phyloP scores from a whole-genome alignment of 2,329 filamentous ascomycete species.

The Exophiala sp. region DNA sequence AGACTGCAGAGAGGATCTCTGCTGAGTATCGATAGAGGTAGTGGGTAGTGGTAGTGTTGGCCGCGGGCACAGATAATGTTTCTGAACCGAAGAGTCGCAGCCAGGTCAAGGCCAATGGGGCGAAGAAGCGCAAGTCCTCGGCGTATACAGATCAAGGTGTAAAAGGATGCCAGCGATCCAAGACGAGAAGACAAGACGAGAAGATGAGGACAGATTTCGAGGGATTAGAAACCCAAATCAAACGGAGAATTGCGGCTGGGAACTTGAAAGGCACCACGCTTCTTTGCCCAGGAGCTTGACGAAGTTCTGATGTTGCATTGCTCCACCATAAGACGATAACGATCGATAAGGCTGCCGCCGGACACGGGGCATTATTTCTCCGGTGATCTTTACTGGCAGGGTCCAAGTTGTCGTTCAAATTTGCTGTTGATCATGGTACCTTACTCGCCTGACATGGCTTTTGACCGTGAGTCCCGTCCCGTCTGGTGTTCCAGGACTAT shows the following conservation, averaged over 20 bases:
- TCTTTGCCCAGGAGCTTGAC: neutral
- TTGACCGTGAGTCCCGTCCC: too few species aligned
- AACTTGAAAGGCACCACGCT: neutral
- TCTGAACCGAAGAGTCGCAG: too few species aligned
- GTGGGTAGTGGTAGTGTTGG: too few species aligned
- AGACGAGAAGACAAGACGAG: neutral
- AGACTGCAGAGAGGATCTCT: too few species aligned
- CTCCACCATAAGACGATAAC: neutral
- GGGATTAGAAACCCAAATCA: neutral
- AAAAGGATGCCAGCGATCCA: neutral
- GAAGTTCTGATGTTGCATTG: neutral
- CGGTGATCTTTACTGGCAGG: neutral
- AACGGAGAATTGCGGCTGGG: conserved; percentile 12
- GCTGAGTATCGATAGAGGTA: too few species aligned
- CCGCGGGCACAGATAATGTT: neutral
- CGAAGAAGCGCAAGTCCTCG: neutral
- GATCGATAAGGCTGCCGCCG: neutral
- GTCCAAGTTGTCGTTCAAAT: too few species aligned
- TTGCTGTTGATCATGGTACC: too few species aligned
- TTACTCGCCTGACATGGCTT: too few species aligned
- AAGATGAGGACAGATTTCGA: neutral
- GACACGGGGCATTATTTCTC: neutral
- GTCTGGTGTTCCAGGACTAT: too few species aligned
- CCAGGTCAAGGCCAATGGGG: too few species aligned
- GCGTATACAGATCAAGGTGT: neutral